Percentiles rank a stretch among this genome's conserved stretches.
Evolutionary conservation across 257 asterid species (phyloP).

Genomic region (Scutellaria galericulata): DNA sequence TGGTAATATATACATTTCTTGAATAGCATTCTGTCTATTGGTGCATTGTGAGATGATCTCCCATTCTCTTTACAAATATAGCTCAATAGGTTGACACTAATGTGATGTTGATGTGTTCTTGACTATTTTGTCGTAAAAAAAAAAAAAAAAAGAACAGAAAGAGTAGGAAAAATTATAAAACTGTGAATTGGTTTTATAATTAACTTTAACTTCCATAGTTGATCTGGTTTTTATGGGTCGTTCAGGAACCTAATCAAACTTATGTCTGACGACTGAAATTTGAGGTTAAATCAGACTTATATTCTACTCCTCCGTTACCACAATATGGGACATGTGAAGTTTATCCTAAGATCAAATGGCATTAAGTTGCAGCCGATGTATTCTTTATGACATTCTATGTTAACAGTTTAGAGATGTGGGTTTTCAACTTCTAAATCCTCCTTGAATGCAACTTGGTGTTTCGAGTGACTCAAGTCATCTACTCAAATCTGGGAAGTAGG

Average conservation of each 20-base stretch:
- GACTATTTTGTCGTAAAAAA: background rate
- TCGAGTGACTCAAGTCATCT: background rate
- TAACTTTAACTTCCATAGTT: slow-evolving; percentile 6
- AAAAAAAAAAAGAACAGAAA: background rate
- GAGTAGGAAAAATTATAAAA: background rate
- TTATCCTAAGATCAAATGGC: background rate
- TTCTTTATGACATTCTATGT: background rate
- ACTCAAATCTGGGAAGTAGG: background rate
- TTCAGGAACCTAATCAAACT: slow-evolving; percentile 11
- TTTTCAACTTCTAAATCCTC: background rate
- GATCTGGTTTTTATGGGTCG: slow-evolving; percentile 9
- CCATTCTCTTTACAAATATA: background rate
- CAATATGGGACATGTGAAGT: background rate
- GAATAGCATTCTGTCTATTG: background rate
- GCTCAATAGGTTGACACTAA: background rate
- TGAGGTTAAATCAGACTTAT: background rate
- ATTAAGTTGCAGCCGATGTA: background rate
- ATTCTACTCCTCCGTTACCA: background rate
- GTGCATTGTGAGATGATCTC: slow-evolving; percentile 2
- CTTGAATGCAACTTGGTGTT: background rate
- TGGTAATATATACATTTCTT: background rate
- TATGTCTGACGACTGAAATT: background rate
- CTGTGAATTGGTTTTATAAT: background rate
- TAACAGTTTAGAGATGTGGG: background rate
- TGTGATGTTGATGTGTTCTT: background rate